A percentile compares a stretch with the other conserved stretches of the same genome.
Conservation (phyloP, 2,329 filamentous ascomycete species). For the Blastomyces silverae region DNA sequence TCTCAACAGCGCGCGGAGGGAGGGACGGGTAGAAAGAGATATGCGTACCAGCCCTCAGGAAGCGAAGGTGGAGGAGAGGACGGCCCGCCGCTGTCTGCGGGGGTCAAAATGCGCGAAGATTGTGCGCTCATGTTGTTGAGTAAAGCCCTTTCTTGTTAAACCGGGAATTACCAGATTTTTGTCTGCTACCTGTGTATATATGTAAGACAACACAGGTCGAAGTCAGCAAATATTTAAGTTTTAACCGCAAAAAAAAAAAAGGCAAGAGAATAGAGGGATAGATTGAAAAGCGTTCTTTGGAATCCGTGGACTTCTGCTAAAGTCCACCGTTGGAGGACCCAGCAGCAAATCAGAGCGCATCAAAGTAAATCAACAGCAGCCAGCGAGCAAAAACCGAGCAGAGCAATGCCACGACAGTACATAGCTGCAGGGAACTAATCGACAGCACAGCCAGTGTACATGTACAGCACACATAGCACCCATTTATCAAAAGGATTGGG, state of each 20-base stretch:
- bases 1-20: not conserved
- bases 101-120: constrained; percentile 23
- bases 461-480: not conserved
- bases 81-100: constrained; percentile 36
- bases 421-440: constrained; percentile 3
- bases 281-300: not conserved
- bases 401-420: constrained; percentile 1
- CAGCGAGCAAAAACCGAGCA: not conserved
- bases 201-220: too few relatives aligned
- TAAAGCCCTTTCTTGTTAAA: not conserved
- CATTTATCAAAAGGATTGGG: not conserved
- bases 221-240: not conserved
- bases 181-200: not conserved
- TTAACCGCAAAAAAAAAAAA: not conserved
- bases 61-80: constrained; percentile 34
- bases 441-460: not conserved
- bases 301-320: not conserved
- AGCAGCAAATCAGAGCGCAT: constrained; percentile 1
- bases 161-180: not conserved
- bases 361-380: not conserved
- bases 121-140: constrained; percentile 18
- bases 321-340: not conserved
- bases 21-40: not conserved
- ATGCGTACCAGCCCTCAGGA: constrained; percentile 36
- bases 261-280: not conserved